Evolutionary conservation across 169 alveolate genomes (phyloP), one percentile per base, ranked within the genome.

Genomic region (Fabrea salina): DNA sequence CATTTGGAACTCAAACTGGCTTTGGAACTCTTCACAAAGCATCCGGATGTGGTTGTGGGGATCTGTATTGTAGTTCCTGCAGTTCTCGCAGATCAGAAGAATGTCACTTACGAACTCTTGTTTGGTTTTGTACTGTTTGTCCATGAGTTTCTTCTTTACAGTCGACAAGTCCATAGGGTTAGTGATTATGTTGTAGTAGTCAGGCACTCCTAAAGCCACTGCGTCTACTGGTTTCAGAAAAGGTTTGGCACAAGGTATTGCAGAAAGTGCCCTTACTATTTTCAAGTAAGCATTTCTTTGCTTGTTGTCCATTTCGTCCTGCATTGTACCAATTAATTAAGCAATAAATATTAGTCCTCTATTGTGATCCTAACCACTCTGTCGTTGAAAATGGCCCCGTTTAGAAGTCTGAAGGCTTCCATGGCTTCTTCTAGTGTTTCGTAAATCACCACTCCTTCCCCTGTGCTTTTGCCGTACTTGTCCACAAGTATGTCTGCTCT

Each of bases 41-140:
- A 64, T 30, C 41, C 75, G 16, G 54, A 64, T 35, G 35, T 51
- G 75, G 30, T 64, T 64, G 16, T 56, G 16, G 16, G 75, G 75
- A 35, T 64, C 75, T 13, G 75, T 64, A 68, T 89, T 89, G 79
- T 89, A 89, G 5, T 77, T 57, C 43, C 87, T 79, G 71, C 94
- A 89, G 72, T 89, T 89, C 25, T 89, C 91, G 86, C 91, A 89
- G 35, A 89, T 83, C 56, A 86, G 71, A 43, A 81, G 54, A 1
- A 89, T 41, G 68, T 89, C 94, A 8, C 58, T 81, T 19, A 70
- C 61, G 40, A 83, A 37, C 16, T 84, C 90, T 5, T 64, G 47
- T 5, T 32, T 32, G 50, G 49, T 22, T 40, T 19, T 3, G 54
- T 64, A 64, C n/a, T 64, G 43, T 64, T 64, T 64, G 16, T 19